Evolutionary conservation across 345 rosid genomes (phyloP), one percentile per base, ranked within the genome.

Genomic region (Atalantia buxifolia): DNA sequence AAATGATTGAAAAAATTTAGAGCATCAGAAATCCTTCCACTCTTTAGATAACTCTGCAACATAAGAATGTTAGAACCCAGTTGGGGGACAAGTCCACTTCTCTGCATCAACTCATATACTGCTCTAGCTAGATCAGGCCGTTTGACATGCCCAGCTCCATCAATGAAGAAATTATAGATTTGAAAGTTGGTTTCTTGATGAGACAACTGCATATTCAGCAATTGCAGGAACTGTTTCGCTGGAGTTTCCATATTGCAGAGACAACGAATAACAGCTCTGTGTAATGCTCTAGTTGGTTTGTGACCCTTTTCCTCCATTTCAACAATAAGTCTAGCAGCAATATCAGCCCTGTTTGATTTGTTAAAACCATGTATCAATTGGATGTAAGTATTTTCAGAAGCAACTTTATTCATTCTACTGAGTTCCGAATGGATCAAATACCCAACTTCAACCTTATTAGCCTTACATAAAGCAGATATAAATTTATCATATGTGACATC

Each of bases 271-370:
- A 96, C 97, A 55, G 82, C 67, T 80, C 92, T 90, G 76, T 79
- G 86, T 76, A 87, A 60, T 45, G 12, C 48, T 59, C 75, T 71
- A 69, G 35, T 71, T 35, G 93, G 88, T 19, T 19, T 70, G 77
- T 88, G 84, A 71, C 94, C 97, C 76, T 85, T 91, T 42, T 89
- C 87, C 77, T 90, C 97, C 98, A 94, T 94, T 75, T 89, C 90
- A 66, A 87, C 68, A 42, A 96, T 87, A 79, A 96, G 94, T 76
- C 80, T 82, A 42, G 89, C 88, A 55, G 94, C 93, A 78, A 88
- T 72, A 83, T 92, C 93, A 66, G 84, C 89, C 84, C 85, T 89
- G 77, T 84, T 81, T 28, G 80, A 80, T 80, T 77, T 77, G 71
- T 18, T 76, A 76, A 92, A 83, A 76, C 92, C 92, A 55, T 28